Evolutionary conservation across 1,284 basidiomycete genomes (phyloP).

Genomic region (Sporisorium iseilematis-ciliati): DNA sequence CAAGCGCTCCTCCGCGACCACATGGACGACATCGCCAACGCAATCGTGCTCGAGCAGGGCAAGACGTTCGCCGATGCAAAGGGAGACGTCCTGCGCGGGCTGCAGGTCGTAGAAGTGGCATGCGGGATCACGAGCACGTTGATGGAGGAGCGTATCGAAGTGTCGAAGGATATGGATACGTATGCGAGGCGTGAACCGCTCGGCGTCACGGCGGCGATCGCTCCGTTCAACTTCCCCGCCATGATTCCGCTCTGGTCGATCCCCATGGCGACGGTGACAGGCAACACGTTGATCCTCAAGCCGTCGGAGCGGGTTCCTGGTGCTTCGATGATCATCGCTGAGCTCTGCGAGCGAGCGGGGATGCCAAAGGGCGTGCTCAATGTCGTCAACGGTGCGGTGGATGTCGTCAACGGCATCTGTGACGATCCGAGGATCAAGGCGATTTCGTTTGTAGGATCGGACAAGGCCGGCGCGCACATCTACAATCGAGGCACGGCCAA

Average conservation of each 20-base stretch:
- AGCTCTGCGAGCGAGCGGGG: conserved; percentile 86
- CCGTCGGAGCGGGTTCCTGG: conserved; percentile 97
- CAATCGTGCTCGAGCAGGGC: conserved; percentile 68
- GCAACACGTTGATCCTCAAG: conserved; percentile 94
- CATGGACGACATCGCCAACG: conserved; percentile 71
- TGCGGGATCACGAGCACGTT: conserved; percentile 84
- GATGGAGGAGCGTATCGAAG: conserved; percentile 91
- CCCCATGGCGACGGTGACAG: conserved; percentile 79
- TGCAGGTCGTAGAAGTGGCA: conserved; percentile 93
- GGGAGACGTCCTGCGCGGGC: conserved; percentile 90
- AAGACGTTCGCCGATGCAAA: conserved; percentile 80
- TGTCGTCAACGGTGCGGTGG: conserved; percentile 85
- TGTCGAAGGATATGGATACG: conserved; percentile 96
- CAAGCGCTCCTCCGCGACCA: conserved; percentile 71
- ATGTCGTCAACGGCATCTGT: conserved; percentile 93
- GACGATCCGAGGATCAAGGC: conserved; percentile 91
- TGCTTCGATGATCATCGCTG: conserved; percentile 96
- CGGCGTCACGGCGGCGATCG: conserved; percentile 62
- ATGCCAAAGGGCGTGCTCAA: conserved; percentile 70
- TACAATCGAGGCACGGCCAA: conserved; percentile 81
- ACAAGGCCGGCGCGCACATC: conserved; percentile 92
- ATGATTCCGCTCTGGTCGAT: conserved; percentile 93
- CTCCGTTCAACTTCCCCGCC: conserved; percentile 72
- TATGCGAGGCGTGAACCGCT: conserved; percentile 82
- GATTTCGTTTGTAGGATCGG: conserved; percentile 97